A percentile compares a stretch with the other conserved stretches of the same genome.
Conservation (phyloP, 306 rosid genomes). For the Styphnolobium japonicum region DNA sequence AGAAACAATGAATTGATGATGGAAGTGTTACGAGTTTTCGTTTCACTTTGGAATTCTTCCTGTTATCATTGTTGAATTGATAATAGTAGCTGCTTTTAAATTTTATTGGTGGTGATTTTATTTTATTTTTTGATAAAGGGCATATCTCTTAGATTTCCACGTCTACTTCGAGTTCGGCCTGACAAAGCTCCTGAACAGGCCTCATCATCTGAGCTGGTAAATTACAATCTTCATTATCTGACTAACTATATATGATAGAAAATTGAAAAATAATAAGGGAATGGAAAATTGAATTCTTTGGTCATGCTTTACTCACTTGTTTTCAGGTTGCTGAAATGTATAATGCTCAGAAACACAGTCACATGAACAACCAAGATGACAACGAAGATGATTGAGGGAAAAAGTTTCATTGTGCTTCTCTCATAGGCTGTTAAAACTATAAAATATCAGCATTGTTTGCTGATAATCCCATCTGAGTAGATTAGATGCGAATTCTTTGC, state of each 20-base stretch:
- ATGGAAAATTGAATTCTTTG: background rate
- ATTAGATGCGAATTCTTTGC: constrained; percentile 13
- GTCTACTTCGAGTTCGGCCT: constrained; percentile 69
- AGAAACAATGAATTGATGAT: constrained; percentile 1
- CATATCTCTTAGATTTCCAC: constrained; percentile 91
- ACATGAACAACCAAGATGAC: constrained; percentile 51
- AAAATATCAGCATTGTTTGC: background rate
- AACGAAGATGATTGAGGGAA: constrained; percentile 60
- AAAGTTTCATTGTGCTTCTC: constrained; percentile 1
- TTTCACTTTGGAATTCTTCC: background rate
- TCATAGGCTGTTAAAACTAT: constrained; percentile 1
- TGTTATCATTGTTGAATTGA: constrained; percentile 10
- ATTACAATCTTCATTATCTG: background rate
- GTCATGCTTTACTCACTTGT: background rate
- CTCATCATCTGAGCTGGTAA: constrained; percentile 80
- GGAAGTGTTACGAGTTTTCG: background rate
- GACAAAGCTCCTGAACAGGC: constrained; percentile 90
- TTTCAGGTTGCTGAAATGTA: constrained; percentile 92
- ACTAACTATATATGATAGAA: background rate
- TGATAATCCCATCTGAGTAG: background rate
- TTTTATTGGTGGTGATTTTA: constrained; percentile 11
- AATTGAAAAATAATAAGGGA: background rate
- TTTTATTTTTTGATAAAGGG: constrained; percentile 52
- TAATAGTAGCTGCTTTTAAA: constrained; percentile 2
- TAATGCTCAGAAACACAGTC: constrained; percentile 67